phyloP scores from a whole-genome alignment of 257 asterid genomes.

The Capsicum rhomboideum region DNA sequence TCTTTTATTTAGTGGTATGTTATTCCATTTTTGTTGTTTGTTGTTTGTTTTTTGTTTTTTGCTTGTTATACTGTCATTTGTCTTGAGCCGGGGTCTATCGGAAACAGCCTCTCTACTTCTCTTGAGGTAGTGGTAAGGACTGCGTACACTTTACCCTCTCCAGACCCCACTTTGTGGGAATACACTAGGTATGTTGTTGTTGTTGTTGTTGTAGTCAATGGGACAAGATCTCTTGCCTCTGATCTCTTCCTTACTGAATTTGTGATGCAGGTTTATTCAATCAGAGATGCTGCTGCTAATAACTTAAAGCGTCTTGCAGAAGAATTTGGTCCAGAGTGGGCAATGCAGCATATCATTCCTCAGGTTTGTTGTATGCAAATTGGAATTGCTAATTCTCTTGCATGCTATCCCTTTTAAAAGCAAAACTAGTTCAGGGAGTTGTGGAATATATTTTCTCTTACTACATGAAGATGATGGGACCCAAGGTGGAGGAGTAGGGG shows the following conservation, averaged over 20 bases:
- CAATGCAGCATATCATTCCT: slow-evolving; percentile 58
- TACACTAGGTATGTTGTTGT: too few species aligned
- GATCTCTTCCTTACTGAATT: not conserved
- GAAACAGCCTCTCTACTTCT: too few species aligned
- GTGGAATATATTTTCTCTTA: not conserved
- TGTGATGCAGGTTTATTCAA: slow-evolving; percentile 40
- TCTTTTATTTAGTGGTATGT: too few species aligned
- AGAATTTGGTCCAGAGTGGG: slow-evolving; percentile 61
- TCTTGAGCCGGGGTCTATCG: too few species aligned
- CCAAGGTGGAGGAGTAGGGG: not conserved
- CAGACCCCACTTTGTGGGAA: too few species aligned
- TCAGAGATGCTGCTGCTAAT: slow-evolving; percentile 56
- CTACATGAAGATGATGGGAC: not conserved
- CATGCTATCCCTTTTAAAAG: not conserved
- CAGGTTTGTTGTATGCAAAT: slow-evolving; percentile 29
- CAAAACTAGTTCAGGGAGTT: not conserved
- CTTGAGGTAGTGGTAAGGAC: too few species aligned
- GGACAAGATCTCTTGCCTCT: not conserved
- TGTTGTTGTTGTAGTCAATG: too few species aligned
- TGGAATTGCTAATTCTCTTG: not conserved
- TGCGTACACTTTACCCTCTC: too few species aligned
- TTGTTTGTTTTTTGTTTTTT: too few species aligned
- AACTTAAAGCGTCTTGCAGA: slow-evolving; percentile 51
- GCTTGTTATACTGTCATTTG: too few species aligned
- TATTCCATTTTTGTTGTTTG: too few species aligned